Evolutionary conservation across 2,329 filamentous ascomycete genomes (phyloP), one percentile per base, ranked within the genome.

Genomic region (Plenodomus tracheiphilus): DNA sequence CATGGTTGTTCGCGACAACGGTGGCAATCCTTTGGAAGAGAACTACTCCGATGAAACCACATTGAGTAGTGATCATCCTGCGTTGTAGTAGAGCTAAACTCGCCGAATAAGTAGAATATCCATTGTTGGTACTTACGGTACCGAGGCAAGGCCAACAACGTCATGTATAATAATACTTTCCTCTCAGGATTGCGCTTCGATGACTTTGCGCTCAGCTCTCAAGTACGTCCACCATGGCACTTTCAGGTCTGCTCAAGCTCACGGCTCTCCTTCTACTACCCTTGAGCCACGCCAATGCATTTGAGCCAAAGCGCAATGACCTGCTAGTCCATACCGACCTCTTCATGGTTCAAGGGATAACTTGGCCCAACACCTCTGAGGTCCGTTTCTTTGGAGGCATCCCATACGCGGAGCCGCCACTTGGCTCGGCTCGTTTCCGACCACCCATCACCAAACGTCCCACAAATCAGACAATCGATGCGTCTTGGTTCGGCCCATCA

Each of bases 371-470:
- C 45, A 48, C 47, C 3, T 60, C 59, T 7, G 46, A 56, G 10
- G 59, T 64, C 10, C 58, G 56, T 25, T 58, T 61, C 47, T 61
- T 59, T 38, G 51, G 58, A 19, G 43, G 46, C 8, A 53, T 61
- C 13, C 58, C 58, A 10, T 61, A 59, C 34, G 58, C 56, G 17
- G 58, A 61, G 37, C 49, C 58, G 15, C 58, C 58, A 15, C 18
- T 59, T 16, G 56, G 58, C 4, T 25, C 40, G 8, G 40, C 45
- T 17, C 49, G 58, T 18, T 61, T 59, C 34, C 43, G 51, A 43
- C 52, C 60, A 20, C 60, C 60, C 2, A 46, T 61, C 11, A 52
- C 58, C 13, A 55, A 53, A 28, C 39, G 43, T 11, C 54, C 56
- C 16, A 43, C 22, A 9, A 41, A 52, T 35, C 34, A 56, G 17